Base-by-base conservation (phyloP, 2,329 filamentous ascomycete genomes). In the Thelonectria discophora region DNA sequence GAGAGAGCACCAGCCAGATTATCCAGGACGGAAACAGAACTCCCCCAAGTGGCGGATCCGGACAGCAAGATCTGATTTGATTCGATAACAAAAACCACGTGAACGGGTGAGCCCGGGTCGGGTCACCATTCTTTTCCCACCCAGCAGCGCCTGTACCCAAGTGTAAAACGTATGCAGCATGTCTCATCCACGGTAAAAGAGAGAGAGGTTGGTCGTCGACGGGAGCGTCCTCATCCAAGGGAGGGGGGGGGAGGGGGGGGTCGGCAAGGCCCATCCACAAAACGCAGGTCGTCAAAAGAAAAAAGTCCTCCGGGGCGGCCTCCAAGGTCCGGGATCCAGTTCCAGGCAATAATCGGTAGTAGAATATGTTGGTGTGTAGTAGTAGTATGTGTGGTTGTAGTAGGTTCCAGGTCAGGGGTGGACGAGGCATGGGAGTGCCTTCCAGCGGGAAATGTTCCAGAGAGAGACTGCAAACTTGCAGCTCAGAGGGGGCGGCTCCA, bases 131-230 rank as follows among this genome's bases (percentile, higher is more conserved):
- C 65, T 73, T 75, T 74, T 71, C 64, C 68, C 67, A 66, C 66
- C 68, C 65, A 72, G 71, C 65, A 72, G 71, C 73, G 74, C 74
- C 74, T 62, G 67, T 51, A 65, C 62, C 64, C 60, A 65, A 30
- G 53, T 69, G 45, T 70, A 71, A 73, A 73, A 69, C 73, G 70
- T 71, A 72, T 75, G 72, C 72, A 72, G 67, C 73, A 72, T 75
- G 58, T 69, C 64, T 76, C 75, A 74, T 76, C 73, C 69, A 63
- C 65, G 69, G 69, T 60, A 37, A 37, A 15, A 21, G 15, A 69
- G 21, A 66, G 65, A 61, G 67, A 63, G 58, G 46, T 65, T 64
- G 57, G 54, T 57, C 67, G 70, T 74, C 67, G 72, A 68, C 60
- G 64, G 56, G 59, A 17, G 59, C 27, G 27, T 72, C 69, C 65